phyloP scores from a whole-genome alignment of 2,329 filamentous ascomycete species.

The Geosmithia flava region DNA sequence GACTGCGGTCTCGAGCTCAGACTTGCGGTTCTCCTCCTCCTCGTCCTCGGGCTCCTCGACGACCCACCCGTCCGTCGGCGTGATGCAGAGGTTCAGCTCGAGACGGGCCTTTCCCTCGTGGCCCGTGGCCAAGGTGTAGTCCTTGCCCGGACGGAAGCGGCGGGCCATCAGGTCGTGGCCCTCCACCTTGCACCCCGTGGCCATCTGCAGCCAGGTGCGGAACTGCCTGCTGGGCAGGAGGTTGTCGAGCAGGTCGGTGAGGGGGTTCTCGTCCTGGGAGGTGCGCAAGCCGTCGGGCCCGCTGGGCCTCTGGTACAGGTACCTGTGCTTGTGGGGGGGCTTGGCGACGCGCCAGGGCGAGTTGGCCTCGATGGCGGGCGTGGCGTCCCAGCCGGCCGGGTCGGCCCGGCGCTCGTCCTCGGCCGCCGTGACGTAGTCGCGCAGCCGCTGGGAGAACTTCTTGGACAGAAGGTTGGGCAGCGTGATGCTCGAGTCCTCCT shows the following conservation, averaged over 20 bases:
- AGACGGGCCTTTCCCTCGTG: conserved; percentile 68
- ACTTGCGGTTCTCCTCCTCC: conserved; percentile 10
- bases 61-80: conserved; percentile 77
- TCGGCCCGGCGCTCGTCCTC: conserved; percentile 41
- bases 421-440: conserved; percentile 50
- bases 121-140: conserved; percentile 87
- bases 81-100: conserved; percentile 79
- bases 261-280: conserved; percentile 36
- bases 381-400: too few relatives aligned
- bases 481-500: conserved; percentile 72
- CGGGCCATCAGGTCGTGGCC: conserved; percentile 71
- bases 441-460: conserved; percentile 64
- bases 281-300: conserved; percentile 21
- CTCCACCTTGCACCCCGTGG: conserved; percentile 63
- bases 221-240: conserved; percentile 80
- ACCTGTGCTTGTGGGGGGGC: conserved; percentile 93
- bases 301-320: conserved; percentile 60
- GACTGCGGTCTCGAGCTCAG: too few relatives aligned
- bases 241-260: conserved; percentile 68
- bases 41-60: conserved; percentile 39
- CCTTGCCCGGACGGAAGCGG: conserved; percentile 72
- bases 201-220: conserved; percentile 76
- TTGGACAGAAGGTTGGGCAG: conserved; percentile 66
- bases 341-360: conserved; percentile 63
- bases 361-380: conserved; percentile 42